phyloP scores from a whole-genome alignment of 2,329 filamentous ascomycete species.

The Lecanicillium sp. region DNA sequence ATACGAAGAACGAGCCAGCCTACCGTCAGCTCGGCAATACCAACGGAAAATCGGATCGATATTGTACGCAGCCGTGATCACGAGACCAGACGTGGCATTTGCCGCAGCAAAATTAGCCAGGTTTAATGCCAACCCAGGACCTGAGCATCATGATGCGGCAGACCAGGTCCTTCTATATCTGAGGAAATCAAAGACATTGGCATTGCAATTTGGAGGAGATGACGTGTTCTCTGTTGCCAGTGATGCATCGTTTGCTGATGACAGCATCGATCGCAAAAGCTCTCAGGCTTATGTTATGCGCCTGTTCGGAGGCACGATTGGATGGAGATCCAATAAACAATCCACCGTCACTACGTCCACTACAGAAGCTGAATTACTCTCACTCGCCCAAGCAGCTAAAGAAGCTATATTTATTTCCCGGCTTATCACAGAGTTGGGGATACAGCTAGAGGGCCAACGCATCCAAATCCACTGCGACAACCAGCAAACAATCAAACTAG shows the following conservation, averaged over 20 bases:
- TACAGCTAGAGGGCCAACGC: too few relatives aligned
- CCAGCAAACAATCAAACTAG: too few relatives aligned
- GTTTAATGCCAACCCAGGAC: neutral
- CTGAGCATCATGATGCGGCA: neutral
- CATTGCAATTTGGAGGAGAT: neutral
- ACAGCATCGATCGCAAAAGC: conserved; percentile 2
- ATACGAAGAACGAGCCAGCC: neutral
- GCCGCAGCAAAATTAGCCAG: neutral
- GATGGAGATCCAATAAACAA: conserved; percentile 4
- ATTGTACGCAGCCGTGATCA: neutral
- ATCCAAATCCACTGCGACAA: too few relatives aligned
- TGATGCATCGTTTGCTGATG: conserved; percentile 7
- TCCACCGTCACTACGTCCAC: conserved; percentile 4
- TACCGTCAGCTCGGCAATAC: neutral
- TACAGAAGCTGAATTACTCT: conserved; percentile 6
- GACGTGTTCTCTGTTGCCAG: neutral
- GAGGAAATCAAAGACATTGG: neutral
- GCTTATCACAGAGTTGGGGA: too few relatives aligned
- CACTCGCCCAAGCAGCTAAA: conserved; percentile 4
- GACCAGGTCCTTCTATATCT: neutral
- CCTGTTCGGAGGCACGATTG: conserved; percentile 5
- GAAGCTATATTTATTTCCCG: too few relatives aligned
- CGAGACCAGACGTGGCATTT: neutral
- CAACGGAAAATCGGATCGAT: conserved; percentile 1
- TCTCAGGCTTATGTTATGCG: conserved; percentile 7